A percentile compares a stretch with the other conserved stretches of the same genome.
Conservation (phyloP, 139 green algal species). For the Coccomyxa sp. region DNA sequence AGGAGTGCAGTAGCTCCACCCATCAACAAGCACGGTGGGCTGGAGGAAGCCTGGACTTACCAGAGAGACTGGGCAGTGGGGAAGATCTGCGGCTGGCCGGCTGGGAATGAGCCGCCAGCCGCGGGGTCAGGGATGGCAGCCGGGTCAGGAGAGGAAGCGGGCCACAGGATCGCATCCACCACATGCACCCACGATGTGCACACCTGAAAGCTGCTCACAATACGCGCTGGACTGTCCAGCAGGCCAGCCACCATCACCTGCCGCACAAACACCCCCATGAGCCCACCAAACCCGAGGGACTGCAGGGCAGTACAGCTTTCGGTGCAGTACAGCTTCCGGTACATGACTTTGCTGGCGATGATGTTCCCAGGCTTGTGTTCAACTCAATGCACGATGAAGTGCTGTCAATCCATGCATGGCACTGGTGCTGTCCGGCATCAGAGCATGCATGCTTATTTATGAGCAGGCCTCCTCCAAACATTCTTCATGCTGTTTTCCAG, state of each 20-base stretch:
- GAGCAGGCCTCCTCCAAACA: not conserved
- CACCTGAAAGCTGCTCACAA: not conserved
- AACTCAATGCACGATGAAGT: not conserved
- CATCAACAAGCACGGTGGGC: too few species aligned
- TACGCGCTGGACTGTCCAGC: not conserved
- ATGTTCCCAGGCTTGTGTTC: not conserved
- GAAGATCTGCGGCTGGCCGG: not conserved
- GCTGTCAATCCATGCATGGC: not conserved
- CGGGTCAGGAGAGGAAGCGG: not conserved
- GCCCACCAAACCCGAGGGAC: not conserved
- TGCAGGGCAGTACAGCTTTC: not conserved
- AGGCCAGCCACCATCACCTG: not conserved
- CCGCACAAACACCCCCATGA: not conserved
- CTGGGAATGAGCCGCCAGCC: not conserved
- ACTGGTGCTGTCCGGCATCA: not conserved
- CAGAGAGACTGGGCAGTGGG: not conserved
- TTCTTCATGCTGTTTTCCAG: not conserved
- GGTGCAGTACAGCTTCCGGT: not conserved
- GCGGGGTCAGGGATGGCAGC: not conserved
- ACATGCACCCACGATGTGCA: constrained; percentile 2
- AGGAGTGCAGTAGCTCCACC: too few species aligned
- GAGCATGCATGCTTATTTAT: not conserved
- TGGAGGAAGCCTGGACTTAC: not conserved
- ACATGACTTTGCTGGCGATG: not conserved
- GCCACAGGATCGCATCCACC: not conserved